A percentile compares a stretch with the other conserved stretches of the same genome.
These are phyloP conservation scores for Oryza coarctata DNA, from an alignment of 176 grass and related monocot species.

Conservation along the genomic window DNA sequence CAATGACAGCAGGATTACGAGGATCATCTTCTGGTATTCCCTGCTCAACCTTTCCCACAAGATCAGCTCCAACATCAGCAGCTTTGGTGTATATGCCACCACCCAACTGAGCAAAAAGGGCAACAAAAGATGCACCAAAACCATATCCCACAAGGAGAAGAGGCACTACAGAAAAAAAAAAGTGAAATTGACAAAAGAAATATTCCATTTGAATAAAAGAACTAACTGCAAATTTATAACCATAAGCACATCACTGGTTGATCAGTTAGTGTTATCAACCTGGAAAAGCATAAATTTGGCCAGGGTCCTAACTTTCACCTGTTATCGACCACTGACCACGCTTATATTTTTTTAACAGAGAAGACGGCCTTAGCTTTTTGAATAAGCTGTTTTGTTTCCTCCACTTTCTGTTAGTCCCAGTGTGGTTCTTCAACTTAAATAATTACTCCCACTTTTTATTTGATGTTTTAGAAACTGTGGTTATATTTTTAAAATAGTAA, in stretches of 20 bases:
- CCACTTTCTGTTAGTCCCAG: neutral
- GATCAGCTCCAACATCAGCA: constrained; percentile 99
- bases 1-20: constrained; percentile 99
- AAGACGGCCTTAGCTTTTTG: neutral
- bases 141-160: constrained; percentile 99
- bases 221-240: neutral
- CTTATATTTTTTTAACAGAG: neutral
- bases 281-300: neutral
- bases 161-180: constrained; percentile 74
- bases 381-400: neutral
- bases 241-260: constrained; percentile 21
- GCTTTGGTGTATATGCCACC: constrained; percentile 99
- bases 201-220: constrained; percentile 11
- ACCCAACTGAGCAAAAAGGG: constrained; percentile 97
- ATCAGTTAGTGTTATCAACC: constrained; percentile 11
- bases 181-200: constrained; percentile 33
- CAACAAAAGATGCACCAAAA: constrained; percentile 99
- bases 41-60: constrained; percentile 97
- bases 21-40: constrained; percentile 99
- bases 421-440: constrained; percentile 9
- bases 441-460: neutral
- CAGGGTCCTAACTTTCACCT: neutral
- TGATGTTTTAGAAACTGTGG: neutral
- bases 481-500: constrained; percentile 4
- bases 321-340: neutral